phyloP scores from a whole-genome alignment of 371 early-diverging fungal genomes.

The Umbelopsis sp. region DNA sequence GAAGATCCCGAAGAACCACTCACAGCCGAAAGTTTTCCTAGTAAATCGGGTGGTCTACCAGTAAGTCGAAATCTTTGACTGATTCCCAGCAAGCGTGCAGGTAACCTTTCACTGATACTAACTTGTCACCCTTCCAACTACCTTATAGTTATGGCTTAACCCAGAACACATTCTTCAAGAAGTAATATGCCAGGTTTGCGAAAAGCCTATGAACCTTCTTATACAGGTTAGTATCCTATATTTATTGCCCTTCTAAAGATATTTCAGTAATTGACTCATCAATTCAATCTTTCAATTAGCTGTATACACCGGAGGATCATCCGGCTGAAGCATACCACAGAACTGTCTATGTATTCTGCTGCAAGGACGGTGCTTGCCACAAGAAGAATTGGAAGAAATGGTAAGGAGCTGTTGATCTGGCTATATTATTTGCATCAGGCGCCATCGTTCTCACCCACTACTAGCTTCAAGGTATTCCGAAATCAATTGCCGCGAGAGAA shows the following conservation, averaged over 20 bases:
- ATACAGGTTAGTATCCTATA: constrained; percentile 68
- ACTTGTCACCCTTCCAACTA: no score
- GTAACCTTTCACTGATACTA: no score
- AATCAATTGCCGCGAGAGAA: constrained; percentile 87
- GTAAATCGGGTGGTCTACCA: constrained; percentile 90
- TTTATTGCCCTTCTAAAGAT: no score
- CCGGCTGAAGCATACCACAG: constrained; percentile 90
- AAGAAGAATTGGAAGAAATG: constrained; percentile 61
- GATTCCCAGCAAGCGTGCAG: background rate
- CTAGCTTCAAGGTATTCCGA: constrained; percentile 85
- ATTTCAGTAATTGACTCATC: background rate
- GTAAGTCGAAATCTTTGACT: constrained; percentile 45
- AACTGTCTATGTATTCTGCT: constrained; percentile 87
- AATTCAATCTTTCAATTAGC: constrained; percentile 37
- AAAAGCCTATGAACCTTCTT: constrained; percentile 78
- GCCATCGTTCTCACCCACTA: background rate
- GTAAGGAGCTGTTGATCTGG: constrained; percentile 34
- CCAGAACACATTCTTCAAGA: constrained; percentile 71
- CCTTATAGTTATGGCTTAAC: constrained; percentile 80
- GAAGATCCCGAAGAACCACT: constrained; percentile 69
- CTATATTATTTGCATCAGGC: background rate
- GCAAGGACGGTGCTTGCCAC: constrained; percentile 85
- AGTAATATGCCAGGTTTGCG: constrained; percentile 80
- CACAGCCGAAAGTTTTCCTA: constrained; percentile 72
- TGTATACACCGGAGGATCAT: constrained; percentile 93